These are phyloP conservation scores for Fraxinus quadrangulata DNA, from an alignment of 257 asterid genomes.

Conservation along the genomic window DNA sequence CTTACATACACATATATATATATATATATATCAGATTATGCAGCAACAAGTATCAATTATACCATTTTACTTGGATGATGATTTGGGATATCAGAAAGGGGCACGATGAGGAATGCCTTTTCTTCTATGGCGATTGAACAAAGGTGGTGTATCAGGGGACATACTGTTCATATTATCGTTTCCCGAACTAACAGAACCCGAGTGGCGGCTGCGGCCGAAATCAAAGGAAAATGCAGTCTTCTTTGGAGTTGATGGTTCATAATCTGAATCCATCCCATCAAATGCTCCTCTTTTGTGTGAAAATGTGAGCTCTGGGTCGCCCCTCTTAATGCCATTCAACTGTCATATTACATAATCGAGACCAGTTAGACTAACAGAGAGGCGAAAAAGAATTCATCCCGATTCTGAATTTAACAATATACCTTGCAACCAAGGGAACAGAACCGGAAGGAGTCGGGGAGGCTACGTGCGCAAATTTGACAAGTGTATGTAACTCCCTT, in stretches of 20 bases:
- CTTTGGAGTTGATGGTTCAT: slow-evolving; percentile 42
- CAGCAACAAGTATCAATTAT: not conserved
- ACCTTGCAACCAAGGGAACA: slow-evolving; percentile 74
- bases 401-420: not conserved
- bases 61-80: not conserved
- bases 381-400: not conserved
- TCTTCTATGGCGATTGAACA: slow-evolving; percentile 51
- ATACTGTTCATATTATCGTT: slow-evolving; percentile 36
- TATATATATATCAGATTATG: not conserved
- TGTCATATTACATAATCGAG: slow-evolving; percentile 23
- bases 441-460: slow-evolving; percentile 53
- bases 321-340: slow-evolving; percentile 58
- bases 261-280: slow-evolving; percentile 41
- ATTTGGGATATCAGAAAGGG: slow-evolving; percentile 43
- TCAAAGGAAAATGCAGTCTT: slow-evolving; percentile 32
- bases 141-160: slow-evolving; percentile 64
- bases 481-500: slow-evolving; percentile 60
- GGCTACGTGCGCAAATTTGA: slow-evolving; percentile 55
- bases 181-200: slow-evolving; percentile 31
- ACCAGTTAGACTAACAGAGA: not conserved
- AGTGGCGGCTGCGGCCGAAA: too few species aligned
- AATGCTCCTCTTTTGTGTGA: slow-evolving; percentile 33
- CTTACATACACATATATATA: not conserved
- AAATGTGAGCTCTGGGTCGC: slow-evolving; percentile 51
- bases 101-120: slow-evolving; percentile 77